Conservation (phyloP, 179 eudicot genomes). For the Beta macrorhiza region DNA sequence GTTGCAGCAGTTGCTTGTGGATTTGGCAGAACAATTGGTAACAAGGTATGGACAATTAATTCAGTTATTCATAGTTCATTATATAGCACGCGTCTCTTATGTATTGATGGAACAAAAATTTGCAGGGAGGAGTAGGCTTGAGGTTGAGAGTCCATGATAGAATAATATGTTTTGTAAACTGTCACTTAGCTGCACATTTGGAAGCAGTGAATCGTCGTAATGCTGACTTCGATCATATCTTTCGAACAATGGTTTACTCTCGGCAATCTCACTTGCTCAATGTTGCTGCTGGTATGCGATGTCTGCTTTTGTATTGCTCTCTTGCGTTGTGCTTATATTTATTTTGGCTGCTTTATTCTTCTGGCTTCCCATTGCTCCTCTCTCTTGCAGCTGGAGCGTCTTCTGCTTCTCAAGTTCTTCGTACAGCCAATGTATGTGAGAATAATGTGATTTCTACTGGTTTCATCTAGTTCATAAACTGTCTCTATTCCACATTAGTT, state of each 20-base stretch:
- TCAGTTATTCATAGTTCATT: too few relatives aligned
- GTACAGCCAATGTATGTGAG: slow-evolving; percentile 60
- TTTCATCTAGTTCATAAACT: too few relatives aligned
- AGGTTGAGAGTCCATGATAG: slow-evolving; percentile 94
- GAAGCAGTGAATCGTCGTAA: slow-evolving; percentile 95
- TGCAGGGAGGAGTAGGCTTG: slow-evolving; percentile 99
- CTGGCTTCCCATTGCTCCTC: slow-evolving; percentile 65
- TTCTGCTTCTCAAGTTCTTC: slow-evolving; percentile 59
- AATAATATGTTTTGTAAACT: slow-evolving; percentile 85
- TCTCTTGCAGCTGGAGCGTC: slow-evolving; percentile 86
- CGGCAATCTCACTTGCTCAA: slow-evolving; percentile 69
- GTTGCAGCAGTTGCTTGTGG: slow-evolving; percentile 98
- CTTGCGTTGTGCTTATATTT: slow-evolving; percentile 70
- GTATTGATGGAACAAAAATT: neutral
- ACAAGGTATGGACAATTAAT: slow-evolving; percentile 55
- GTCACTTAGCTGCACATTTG: slow-evolving; percentile 98
- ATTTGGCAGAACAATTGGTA: slow-evolving; percentile 93
- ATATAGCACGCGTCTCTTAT: neutral
- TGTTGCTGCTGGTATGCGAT: slow-evolving; percentile 83
- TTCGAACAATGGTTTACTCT: slow-evolving; percentile 74
- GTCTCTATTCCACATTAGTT: too few relatives aligned
- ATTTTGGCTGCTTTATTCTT: slow-evolving; percentile 72
- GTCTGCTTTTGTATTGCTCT: slow-evolving; percentile 62
- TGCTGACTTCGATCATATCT: slow-evolving; percentile 94
- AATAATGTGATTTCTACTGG: neutral